Evolutionary conservation across 306 rosid genomes (phyloP), one percentile per base, ranked within the genome.

Genomic region (Canavalia gladiata): DNA sequence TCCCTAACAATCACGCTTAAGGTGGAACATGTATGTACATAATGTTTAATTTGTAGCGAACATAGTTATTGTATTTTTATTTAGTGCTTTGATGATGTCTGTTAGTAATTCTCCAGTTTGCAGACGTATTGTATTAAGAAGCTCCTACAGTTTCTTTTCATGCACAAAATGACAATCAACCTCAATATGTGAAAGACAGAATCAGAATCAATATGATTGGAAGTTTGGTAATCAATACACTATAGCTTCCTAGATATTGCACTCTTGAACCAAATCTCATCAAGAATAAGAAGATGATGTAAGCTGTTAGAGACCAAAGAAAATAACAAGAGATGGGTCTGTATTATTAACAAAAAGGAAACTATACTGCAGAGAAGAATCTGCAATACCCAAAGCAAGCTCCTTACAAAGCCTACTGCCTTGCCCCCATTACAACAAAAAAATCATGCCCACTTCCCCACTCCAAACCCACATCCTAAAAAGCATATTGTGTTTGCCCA

Each of bases 11-110:
- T 13, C 29, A 41, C 60, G 6, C 72, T 60, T 45, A 34, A 33
- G 59, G 9, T 59, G 47, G 30, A 70, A 29, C 75, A 11, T 31
- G 11, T 12, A 70, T 47, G 75, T 49, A 31, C 47, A 70, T 70
- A 28, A 29, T 31, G 41, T 6, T 47, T 28, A 59, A 2, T 8
- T 33, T 33, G 67, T 9, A 2, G 8, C 66, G 31, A 59, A 31
- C 25, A 18, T 18, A 18, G 25, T 18, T 18, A 18, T 18, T 18
- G 0, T 18, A 18, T 18, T 18, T 18, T 18, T 18, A 18, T 18
- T 18, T 18, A 18, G 25, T 18, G 25, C 25, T 18, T 18, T 18
- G 25, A 0, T 18, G 25, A 18, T 18, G 25, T 18, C 25, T 18
- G 25, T 18, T 18, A 18, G 25, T 18, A 18, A 18, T 18, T 18